phyloP scores from a whole-genome alignment of 1,284 basidiomycete species.

The Inonotus hispidus region DNA sequence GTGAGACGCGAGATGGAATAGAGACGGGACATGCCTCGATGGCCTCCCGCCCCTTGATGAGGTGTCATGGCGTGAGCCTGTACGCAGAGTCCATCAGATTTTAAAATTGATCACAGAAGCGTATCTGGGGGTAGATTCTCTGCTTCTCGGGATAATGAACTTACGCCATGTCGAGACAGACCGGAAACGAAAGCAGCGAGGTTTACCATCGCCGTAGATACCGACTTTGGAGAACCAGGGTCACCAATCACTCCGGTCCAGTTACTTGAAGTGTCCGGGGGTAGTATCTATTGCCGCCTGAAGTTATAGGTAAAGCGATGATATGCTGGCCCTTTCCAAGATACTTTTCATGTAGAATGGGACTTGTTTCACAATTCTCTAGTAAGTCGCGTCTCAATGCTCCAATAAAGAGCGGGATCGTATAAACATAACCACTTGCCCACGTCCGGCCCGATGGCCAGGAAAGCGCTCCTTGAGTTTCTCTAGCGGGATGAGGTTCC shows the following conservation, averaged over 20 bases:
- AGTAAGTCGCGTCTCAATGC: background rate
- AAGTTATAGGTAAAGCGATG: constrained; percentile 13
- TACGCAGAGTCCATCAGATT: no score
- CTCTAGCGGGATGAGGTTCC: constrained; percentile 17
- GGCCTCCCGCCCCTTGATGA: no score
- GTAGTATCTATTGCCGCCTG: background rate
- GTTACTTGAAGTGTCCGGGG: no score
- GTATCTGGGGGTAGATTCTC: no score
- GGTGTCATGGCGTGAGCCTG: no score
- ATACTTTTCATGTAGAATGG: constrained; percentile 2
- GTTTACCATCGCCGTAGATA: constrained; percentile 22
- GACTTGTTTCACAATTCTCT: background rate
- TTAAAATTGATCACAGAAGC: no score
- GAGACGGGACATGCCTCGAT: no score
- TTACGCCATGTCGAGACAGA: no score
- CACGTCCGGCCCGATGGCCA: constrained; percentile 4
- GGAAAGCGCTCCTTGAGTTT: constrained; percentile 12
- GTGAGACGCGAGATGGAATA: no score
- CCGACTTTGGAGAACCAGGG: background rate
- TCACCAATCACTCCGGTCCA: no score
- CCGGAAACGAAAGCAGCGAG: no score
- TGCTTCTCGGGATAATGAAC: no score
- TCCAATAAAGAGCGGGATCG: background rate
- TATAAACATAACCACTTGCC: constrained; percentile 9
- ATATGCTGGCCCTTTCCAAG: constrained; percentile 15